Evolutionary conservation across 2,329 filamentous ascomycete genomes (phyloP), one percentile per base, ranked within the genome.

Genomic region (Coleophoma crateriformis): DNA sequence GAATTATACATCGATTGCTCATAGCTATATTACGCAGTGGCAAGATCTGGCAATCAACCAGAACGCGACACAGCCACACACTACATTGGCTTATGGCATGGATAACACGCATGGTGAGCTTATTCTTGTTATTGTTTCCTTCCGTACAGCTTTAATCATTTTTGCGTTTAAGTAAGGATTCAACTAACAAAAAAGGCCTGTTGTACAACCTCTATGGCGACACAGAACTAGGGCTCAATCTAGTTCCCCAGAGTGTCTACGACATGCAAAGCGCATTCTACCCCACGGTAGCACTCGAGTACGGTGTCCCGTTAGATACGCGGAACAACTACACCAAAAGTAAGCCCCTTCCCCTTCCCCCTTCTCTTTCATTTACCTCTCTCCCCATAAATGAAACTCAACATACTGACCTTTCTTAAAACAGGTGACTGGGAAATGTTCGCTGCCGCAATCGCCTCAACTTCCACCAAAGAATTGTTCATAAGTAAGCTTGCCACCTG

Each of bases 161-260:
- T 19, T 19, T 3, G 3, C 19, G 19, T 19, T 19, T 19, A 19
- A 19, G 19, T 19, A 19, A 19, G 2, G 19, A n/a, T 7, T 12
- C 12, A 38, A 38, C 35, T n/a, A 8, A n/a, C 13, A 3, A 4
- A 14, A 17, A 38, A 49, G 47, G 76, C 32, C 58, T 76, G 1
- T 76, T 95, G 34, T 95, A 95, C 73, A 92, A 90, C 63, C 76
- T 95, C 22, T 95, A 89, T 68, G 82, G 85, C 13, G 89, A 95
- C 68, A 81, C 81, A 27, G 74, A 91, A 38, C 79, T 95, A 6
- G 84, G 82, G 61, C 89, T 94, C 68, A 78, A 87, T 49, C 71
- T 95, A 64, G 85, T 95, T 45, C 85, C 87, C 1, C 74, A 84
- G 55, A 75, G 76, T 54, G 77, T 95, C 61, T 95, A 94, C 73